Base-by-base conservation (phyloP, 495 filamentous ascomycete species). In the Aspergillus haitiensis region DNA sequence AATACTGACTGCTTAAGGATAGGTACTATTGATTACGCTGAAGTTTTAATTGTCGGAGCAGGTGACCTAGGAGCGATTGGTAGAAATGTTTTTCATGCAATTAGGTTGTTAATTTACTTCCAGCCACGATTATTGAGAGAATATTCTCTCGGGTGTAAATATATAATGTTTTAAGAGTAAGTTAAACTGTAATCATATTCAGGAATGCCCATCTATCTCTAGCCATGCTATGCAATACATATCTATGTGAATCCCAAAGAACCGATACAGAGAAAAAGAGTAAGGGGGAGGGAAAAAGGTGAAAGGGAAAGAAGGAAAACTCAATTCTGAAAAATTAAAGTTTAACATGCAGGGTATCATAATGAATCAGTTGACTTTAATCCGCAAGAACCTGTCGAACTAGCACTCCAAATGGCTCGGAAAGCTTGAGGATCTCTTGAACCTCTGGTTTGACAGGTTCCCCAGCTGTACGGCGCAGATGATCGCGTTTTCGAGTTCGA, bases 401-500 rank as follows among this genome's bases (percentile, higher is more conserved):
- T 89, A 96, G 93, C 33, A 81, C 74, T 63, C 94, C 69, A 71
- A 98, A 98, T 52, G 86, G 85, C 12, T 87, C 86, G 61, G 82
- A 83, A 65, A 98, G 69, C 73, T 89, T 91, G 55, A 85, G 72
- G 45, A 96, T 82, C 78, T 98, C 94, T 27, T 66, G 75, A 5
- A 98, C 82, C 7, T 75, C 78, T 3, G 94, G 94, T 74, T 98
- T 98, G 45, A 80, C 74, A 3, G 94, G 94, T 77, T 98, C 95
- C 6, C 94, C 94, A 1, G 94, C 93, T 15, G 82, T 88, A 42
- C 92, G 81, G 63, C 90, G 82, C 39, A 98, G 78, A 45, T 87
- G 83, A 64, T 96, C 92, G 66, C 89, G 88, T 63, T 82, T 86
- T 77, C 83, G 88, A 32, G 78, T 77, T 58, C 93, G 81, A 37